Percentiles rank a stretch among this genome's conserved stretches.
phyloP scores from a whole-genome alignment of 2,329 filamentous ascomycete genomes.

The Claviceps purpurea region DNA sequence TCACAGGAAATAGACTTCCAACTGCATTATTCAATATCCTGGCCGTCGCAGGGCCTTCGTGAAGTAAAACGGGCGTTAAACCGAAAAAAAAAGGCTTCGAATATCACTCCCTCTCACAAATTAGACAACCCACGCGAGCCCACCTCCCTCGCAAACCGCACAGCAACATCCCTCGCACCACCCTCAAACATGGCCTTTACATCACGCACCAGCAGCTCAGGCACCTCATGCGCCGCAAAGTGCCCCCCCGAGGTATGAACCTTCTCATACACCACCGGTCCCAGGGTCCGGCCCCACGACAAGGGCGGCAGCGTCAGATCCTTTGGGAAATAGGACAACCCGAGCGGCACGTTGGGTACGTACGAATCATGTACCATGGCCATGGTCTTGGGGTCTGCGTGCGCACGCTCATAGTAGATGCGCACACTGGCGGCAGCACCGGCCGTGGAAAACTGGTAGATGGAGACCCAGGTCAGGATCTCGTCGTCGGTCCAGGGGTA shows the following conservation, averaged over 20 bases:
- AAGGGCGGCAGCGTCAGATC: conserved; percentile 42
- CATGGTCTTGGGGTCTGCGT: conserved; percentile 18
- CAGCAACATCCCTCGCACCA: conserved; percentile 1
- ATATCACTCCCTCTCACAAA: not conserved
- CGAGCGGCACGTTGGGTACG: conserved; percentile 25
- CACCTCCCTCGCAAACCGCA: not conserved
- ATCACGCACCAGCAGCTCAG: conserved; percentile 38
- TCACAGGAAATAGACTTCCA: too few relatives aligned
- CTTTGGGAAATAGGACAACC: conserved; percentile 41
- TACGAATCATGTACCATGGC: conserved; percentile 12
- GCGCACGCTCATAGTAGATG: conserved; percentile 59
- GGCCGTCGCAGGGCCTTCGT: too few relatives aligned
- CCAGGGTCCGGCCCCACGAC: conserved; percentile 45
- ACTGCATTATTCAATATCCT: too few relatives aligned
- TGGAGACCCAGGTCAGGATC: conserved; percentile 58
- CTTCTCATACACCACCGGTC: conserved; percentile 44
- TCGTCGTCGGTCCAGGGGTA: conserved; percentile 68
- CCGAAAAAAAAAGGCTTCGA: too few relatives aligned
- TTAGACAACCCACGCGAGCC: not conserved
- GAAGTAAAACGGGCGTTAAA: too few relatives aligned
- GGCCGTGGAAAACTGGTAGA: conserved; percentile 58
- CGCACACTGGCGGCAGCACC: conserved; percentile 53
- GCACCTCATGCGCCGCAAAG: conserved; percentile 47
- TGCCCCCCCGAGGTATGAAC: conserved; percentile 40
- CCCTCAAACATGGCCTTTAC: conserved; percentile 41